These are phyloP conservation scores for Penicillium desertorum DNA, from an alignment of 495 filamentous ascomycete species.

Conservation along the genomic window DNA sequence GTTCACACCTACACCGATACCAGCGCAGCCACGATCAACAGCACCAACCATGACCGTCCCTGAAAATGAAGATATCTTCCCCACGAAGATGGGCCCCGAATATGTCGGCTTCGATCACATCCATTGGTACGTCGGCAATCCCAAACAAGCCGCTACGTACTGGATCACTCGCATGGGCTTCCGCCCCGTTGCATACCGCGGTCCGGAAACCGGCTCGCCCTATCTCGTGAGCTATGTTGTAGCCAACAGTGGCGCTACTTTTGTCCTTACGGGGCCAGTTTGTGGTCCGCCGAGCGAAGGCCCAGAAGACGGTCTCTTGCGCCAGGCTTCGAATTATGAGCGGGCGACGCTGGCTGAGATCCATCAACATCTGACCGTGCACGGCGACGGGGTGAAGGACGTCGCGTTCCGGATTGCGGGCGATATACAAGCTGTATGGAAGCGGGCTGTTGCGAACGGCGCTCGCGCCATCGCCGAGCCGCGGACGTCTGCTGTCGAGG, in stretches of 20 bases:
- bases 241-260: constrained; percentile 63
- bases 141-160: constrained; percentile 78
- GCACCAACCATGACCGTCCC: constrained; percentile 16
- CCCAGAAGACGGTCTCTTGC: constrained; percentile 19
- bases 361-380: constrained; percentile 63
- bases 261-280: constrained; percentile 73
- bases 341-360: constrained; percentile 58
- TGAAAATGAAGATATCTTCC: constrained; percentile 21
- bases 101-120: constrained; percentile 79
- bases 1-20: background rate
- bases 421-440: constrained; percentile 64
- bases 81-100: constrained; percentile 28
- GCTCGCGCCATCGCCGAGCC: constrained; percentile 61
- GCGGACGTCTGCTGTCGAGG: constrained; percentile 35
- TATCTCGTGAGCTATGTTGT: constrained; percentile 71
- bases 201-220: constrained; percentile 75
- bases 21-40: background rate
- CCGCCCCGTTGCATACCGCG: constrained; percentile 67
- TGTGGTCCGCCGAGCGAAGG: constrained; percentile 44
- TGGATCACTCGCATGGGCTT: constrained; percentile 77
- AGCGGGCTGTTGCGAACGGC: constrained; percentile 60
- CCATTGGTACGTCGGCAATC: constrained; percentile 84
- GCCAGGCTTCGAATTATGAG: constrained; percentile 35
- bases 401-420: constrained; percentile 75
- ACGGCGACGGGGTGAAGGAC: constrained; percentile 83